Evolutionary conservation across 1,284 basidiomycete genomes (phyloP).

Genomic region (Wallemia hederae): DNA sequence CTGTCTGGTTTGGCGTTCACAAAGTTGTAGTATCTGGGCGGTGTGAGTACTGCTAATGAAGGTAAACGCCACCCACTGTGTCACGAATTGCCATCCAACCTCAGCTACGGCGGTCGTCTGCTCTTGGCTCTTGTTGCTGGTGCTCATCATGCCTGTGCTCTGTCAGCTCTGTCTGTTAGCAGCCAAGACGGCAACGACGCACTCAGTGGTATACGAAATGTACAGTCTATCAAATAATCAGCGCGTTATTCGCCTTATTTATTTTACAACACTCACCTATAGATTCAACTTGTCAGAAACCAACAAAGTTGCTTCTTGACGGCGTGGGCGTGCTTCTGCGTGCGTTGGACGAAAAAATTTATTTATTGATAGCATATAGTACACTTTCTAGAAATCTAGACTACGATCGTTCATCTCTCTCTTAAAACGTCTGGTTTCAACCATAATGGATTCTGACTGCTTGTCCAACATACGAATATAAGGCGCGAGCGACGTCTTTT

Average conservation of each 20-base stretch:
- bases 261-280: background rate
- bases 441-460: conserved; percentile 25
- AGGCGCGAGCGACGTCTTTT: conserved; percentile 33
- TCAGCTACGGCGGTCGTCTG: background rate
- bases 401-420: conserved; percentile 4
- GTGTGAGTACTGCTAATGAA: too few relatives aligned
- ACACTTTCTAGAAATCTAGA: background rate
- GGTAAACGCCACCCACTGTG: background rate
- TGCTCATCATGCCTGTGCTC: background rate
- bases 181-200: background rate
- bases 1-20: conserved; percentile 90
- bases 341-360: background rate
- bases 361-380: background rate
- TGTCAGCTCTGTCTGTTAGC: background rate
- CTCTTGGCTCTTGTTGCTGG: too few relatives aligned
- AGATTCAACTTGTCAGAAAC: background rate
- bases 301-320: too few relatives aligned
- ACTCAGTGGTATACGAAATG: background rate
- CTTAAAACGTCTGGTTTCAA: conserved; percentile 13
- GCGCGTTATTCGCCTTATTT: background rate
- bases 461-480: conserved; percentile 72
- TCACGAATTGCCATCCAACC: background rate
- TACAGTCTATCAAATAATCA: background rate
- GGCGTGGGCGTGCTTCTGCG: too few relatives aligned
- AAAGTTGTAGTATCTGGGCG: conserved; percentile 36